Base-by-base conservation (phyloP, 106 monocot genomes). In the Xerophyta viscosa region DNA sequence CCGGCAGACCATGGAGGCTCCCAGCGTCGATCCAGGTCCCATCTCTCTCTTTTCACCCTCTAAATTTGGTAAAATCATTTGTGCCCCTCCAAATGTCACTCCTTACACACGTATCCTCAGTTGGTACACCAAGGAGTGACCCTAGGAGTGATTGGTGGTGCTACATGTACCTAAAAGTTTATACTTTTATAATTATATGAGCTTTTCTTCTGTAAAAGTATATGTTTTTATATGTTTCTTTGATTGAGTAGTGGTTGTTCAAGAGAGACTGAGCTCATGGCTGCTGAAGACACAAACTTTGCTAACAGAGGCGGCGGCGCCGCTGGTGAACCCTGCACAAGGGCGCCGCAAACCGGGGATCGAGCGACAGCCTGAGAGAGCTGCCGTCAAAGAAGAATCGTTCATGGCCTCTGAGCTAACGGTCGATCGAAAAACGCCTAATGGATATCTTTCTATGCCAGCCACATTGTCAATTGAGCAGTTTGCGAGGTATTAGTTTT, bases 401-500 rank as follows among this genome's bases (percentile, higher is more conserved):
- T 71, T 80, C 20, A 31, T 70, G 48, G 65, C 60, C 26, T 52
- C 69, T 5, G 82, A 98, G 60, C 24, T 79, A 17, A 98, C 96
- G 2, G 68, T 89, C n/a, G 68, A 82, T 27, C 59, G 74, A 18
- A 67, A 31, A 66, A 86, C 74, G 7, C 59, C 61, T 1, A 67
- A 69, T 18, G 96, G 96, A 1, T 61, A 44, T 4, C 78, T 82
- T 36, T 98, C 96, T 15, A 27, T 82, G 11, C 71, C 71, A 24
- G 79, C 96, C 3, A 68, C 63, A 8, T 37, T 89, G 31, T 76
- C 85, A 13, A 75, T 98, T 28, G 96, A 98, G 71, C 96, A 98
- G 50, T 98, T 98, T 42, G 86, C 64, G 21, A 89, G 96, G 96
- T 96, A 57, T 36, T n/a, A n/a, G n/a, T n/a, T n/a, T n/a, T n/a